Evolutionary conservation across 2,329 filamentous ascomycete genomes (phyloP).

Genomic region (Nothomitra cinnamomea): DNA sequence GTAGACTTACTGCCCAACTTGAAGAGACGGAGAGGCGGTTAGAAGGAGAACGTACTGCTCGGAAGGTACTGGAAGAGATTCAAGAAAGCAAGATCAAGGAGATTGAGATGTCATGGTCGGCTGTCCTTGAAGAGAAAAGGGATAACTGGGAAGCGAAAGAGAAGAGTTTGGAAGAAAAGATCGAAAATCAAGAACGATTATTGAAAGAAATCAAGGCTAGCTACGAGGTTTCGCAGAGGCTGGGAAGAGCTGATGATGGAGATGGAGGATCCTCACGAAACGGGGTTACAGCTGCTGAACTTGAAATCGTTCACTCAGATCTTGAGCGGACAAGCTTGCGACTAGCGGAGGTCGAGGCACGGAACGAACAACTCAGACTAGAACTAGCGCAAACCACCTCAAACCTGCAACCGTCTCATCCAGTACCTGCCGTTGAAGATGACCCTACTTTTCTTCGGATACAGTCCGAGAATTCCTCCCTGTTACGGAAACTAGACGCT

Average conservation of each 20-base stretch:
- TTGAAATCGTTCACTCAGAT: constrained; percentile 86
- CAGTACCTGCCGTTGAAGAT: constrained; percentile 54
- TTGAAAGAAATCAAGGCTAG: constrained; percentile 91
- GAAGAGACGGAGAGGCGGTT: constrained; percentile 68
- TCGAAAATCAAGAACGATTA: constrained; percentile 82
- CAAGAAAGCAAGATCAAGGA: constrained; percentile 73
- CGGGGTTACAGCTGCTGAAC: constrained; percentile 66
- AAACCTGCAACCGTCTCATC: constrained; percentile 41
- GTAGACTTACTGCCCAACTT: constrained; percentile 58
- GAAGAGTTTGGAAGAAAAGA: constrained; percentile 75
- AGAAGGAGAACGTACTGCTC: constrained; percentile 56
- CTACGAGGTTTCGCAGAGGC: constrained; percentile 86
- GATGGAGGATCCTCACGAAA: constrained; percentile 35
- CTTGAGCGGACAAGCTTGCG: constrained; percentile 76
- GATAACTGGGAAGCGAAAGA: constrained; percentile 96
- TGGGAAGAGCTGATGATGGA: constrained; percentile 53
- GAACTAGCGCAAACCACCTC: constrained; percentile 84
- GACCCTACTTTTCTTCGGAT: constrained; percentile 79
- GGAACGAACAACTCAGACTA: constrained; percentile 82
- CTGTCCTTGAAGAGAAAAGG: constrained; percentile 80
- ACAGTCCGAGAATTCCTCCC: constrained; percentile 80
- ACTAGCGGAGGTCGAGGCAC: constrained; percentile 76
- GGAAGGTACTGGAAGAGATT: constrained; percentile 59
- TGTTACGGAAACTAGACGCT: constrained; percentile 76
- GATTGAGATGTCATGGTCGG: constrained; percentile 76